Base-by-base conservation (phyloP, 1,284 basidiomycete species). In the Cerioporus squamosus region DNA sequence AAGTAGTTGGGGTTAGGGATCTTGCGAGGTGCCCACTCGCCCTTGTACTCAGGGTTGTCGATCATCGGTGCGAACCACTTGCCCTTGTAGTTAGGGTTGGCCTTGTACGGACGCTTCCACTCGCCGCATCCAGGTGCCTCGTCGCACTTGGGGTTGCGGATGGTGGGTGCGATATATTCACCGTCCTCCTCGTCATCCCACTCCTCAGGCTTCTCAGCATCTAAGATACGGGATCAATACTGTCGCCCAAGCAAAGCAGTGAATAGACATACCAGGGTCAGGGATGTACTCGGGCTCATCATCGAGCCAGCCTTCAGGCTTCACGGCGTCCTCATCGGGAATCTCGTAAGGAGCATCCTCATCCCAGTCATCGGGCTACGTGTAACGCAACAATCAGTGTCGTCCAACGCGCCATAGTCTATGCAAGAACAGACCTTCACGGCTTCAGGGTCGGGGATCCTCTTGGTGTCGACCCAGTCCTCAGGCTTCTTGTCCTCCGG, bases 121-220 rank as follows among this genome's bases (percentile, higher is more conserved):
- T 90, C 86, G 72, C 97, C 97, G 71, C 97, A 99, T 45, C 97
- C 97, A 67, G 95, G 86, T 59, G 88, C 95, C 59, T 89, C 90
- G 65, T 88, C 82, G 72, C 96, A 98, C 74, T 90, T 91, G 68
- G 95, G 93, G 84, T 98, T 98, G 64, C 85, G 79, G 57, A 99
- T 81, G 60, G 86, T 87, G 26, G 97, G 95, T 12, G 95, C 86
- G 61, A 98, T 85, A 95, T 95, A 99, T 72, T 98, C 97, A 75
- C 97, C 97, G 70, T 99, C 97, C 75, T 99, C 97, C 75, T 98
- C 97, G 67, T 99, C 93, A 72, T 98, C 96, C 97, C 97, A 99
- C 77, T 99, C 97, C 74, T 98, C 97, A 29, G 97, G 97, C 84
- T 98, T 98, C 79, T 90, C 86, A 46, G 95, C 91, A 66, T 95